These are phyloP conservation scores for Ambrosia trifida DNA, from an alignment of 129 eudicot genomes.

Conservation along the genomic window DNA sequence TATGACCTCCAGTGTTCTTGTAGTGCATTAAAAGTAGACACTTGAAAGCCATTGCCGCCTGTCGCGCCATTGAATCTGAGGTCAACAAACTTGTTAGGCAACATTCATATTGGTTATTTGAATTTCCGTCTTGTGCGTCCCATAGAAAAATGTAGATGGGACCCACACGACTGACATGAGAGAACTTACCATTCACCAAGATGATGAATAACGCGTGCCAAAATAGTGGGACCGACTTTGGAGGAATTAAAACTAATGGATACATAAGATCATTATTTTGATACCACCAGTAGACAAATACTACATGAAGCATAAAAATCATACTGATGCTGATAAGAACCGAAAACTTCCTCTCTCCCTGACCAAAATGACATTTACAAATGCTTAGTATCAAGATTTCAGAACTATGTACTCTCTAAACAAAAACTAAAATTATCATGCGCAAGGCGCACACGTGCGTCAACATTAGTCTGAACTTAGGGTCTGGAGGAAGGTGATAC, in stretches of 20 bases:
- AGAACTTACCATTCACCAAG: slow-evolving; percentile 46
- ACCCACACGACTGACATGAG: background rate
- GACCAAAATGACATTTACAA: slow-evolving; percentile 21
- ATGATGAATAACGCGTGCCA: slow-evolving; percentile 53
- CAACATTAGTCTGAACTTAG: too few species aligned
- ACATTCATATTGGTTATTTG: background rate
- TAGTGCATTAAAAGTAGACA: slow-evolving; percentile 49
- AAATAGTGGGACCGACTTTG: slow-evolving; percentile 47
- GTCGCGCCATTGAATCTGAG: slow-evolving; percentile 54
- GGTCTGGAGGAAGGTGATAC: too few species aligned
- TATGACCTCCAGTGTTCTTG: slow-evolving; percentile 48
- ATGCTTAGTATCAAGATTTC: background rate
- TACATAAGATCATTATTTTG: slow-evolving; percentile 45
- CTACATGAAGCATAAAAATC: slow-evolving; percentile 42
- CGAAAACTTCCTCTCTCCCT: slow-evolving; percentile 48
- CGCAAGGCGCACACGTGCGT: too few species aligned
- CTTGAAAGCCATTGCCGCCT: slow-evolving; percentile 48
- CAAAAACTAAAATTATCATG: too few species aligned
- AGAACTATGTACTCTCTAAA: background rate
- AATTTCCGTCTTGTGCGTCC: background rate
- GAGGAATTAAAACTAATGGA: slow-evolving; percentile 51
- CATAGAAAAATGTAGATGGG: background rate
- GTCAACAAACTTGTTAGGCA: background rate
- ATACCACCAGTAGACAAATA: slow-evolving; percentile 50
- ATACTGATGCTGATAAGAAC: slow-evolving; percentile 40